phyloP scores from a whole-genome alignment of 176 grass and related monocot species.

The Elymus sibiricus region DNA sequence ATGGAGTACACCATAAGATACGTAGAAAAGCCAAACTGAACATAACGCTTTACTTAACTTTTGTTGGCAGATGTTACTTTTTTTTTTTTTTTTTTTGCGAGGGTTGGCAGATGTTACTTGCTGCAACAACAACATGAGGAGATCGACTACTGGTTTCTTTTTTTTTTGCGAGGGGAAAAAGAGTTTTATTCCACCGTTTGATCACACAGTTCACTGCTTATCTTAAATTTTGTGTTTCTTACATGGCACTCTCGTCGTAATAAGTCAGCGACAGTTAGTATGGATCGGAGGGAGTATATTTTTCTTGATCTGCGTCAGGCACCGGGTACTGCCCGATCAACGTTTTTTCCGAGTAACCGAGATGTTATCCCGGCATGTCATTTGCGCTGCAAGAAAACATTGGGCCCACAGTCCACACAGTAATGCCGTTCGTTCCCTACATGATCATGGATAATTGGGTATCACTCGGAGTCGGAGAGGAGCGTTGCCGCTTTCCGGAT shows the following conservation, averaged over 20 bases:
- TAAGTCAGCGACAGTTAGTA: too few species aligned
- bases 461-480: neutral
- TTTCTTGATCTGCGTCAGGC: too few species aligned
- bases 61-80: neutral
- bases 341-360: too few species aligned
- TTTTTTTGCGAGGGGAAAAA: too few species aligned
- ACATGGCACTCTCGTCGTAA: too few species aligned
- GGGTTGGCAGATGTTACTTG: neutral
- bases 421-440: neutral
- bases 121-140: neutral
- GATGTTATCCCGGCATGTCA: too few species aligned
- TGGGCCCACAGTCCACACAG: neutral
- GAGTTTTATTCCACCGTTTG: too few species aligned
- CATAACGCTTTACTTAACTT: neutral
- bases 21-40: neutral
- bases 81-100: too few species aligned
- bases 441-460: neutral
- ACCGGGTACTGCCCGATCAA: too few species aligned
- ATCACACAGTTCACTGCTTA: neutral
- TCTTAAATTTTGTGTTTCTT: neutral
- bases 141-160: neutral
- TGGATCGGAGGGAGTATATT: too few species aligned
- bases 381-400: neutral
- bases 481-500: neutral
- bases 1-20: slow-evolving; percentile 18